phyloP scores from a whole-genome alignment of 1,139 yeast species.

The Suhomyces maxii region DNA sequence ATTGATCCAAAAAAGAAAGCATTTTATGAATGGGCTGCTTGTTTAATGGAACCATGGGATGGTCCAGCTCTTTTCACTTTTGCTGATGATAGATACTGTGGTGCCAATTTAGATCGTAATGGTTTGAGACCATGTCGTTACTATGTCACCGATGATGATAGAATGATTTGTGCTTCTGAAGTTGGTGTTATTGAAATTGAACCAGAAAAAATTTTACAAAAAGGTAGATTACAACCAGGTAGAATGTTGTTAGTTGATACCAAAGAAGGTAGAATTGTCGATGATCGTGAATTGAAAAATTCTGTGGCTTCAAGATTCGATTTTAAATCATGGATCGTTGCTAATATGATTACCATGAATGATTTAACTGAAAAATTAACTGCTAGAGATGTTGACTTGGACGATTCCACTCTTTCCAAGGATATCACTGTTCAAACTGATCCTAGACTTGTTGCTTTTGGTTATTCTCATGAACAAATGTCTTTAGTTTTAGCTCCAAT shows the following conservation, averaged over 20 bases:
- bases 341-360: conserved; percentile 80
- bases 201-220: conserved; percentile 77
- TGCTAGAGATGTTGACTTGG: conserved; percentile 43
- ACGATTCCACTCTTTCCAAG: conserved; percentile 9
- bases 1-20: conserved; percentile 93
- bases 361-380: conserved; percentile 65
- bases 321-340: conserved; percentile 90
- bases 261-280: conserved; percentile 87
- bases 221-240: conserved; percentile 96
- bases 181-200: conserved; percentile 94
- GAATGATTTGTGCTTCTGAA: conserved; percentile 97
- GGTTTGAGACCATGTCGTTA: conserved; percentile 98
- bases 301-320: conserved; percentile 84
- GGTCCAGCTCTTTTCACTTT: conserved; percentile 97
- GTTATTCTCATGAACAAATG: conserved; percentile 91
- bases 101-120: conserved; percentile 96
- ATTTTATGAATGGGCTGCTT: conserved; percentile 98
- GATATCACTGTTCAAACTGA: conserved; percentile 66
- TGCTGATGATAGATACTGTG: conserved; percentile 97
- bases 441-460: conserved; percentile 82
- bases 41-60: conserved; percentile 99
- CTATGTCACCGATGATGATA: conserved; percentile 90
- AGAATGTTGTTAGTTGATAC: conserved; percentile 96
- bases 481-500: conserved; percentile 84
- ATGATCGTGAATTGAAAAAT: conserved; percentile 82